Evolutionary conservation across 2,329 filamentous ascomycete species (phyloP), one percentile per base, ranked within the genome.

Genomic region (Phaeosphaeriaceae sp.): DNA sequence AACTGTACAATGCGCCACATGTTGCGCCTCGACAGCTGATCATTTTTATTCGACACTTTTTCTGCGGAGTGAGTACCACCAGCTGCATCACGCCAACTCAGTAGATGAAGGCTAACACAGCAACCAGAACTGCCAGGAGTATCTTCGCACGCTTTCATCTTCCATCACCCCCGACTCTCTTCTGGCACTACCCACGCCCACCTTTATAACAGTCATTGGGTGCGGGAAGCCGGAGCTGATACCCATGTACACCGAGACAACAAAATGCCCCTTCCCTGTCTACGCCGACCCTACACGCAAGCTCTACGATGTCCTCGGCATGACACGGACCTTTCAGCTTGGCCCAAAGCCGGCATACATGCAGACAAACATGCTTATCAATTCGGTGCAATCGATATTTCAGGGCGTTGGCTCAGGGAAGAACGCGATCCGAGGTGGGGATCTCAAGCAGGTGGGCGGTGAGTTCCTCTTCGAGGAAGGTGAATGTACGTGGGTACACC

Each of bases 391-490:
- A 48, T 81, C 81, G 43, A 78, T 88, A 43, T 67, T 80, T 4
- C 87, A 90, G 70, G 83, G 77, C 0, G 66, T 92, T 26, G 82
- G 85, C 50, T 73, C 87, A 1, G 79, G 79, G 13, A 76, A 68
- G 6, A 86, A 87, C 40, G 83, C 81, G 4, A 75, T 83, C 51
- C 86, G 85, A 68, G 83, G 82, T 16, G 88, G 89, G 3, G 82
- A 89, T 65, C 78, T 82, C 65, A 77, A 81, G 43, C 87, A 91
- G 73, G 85, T 89, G 2, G 88, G 89, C 18, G 89, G 89, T 9
- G 89, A 92, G 74, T 90, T 92, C 54, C 69, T 92, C n/a, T 91
- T 91, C 56, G 86, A 89, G 63, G 77, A 83, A 63, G 88, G 88
- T 74, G 77, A 76, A 46, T 81, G 90, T 21, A 86, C 83, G 1